Evolutionary conservation across 345 rosid species (phyloP), one percentile per base, ranked within the genome.

Genomic region (Hibiscus syriacus): DNA sequence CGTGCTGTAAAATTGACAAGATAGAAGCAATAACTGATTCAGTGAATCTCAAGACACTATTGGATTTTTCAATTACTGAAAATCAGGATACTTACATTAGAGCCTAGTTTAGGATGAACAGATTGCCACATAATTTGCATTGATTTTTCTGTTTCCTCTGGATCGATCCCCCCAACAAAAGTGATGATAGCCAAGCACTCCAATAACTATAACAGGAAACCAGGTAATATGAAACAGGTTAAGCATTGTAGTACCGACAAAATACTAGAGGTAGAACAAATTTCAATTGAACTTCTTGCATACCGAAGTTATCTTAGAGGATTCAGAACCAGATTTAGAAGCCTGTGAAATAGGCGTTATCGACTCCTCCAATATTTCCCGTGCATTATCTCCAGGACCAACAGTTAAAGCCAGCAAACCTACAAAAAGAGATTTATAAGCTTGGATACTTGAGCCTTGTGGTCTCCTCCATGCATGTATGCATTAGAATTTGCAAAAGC

Each of bases 81-180:
- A 68, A 64, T 39, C 45, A 71, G 48, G 41, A 67, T 49, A 71
- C 88, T 36, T 81, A 89, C 99, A 72, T 91, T 94, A 49, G 99
- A 85, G 29, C 90, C 88, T 22, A 83, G 80, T 76, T 89, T 91
- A 57, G 95, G 96, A 62, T 82, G 92, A 76, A 89, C 83, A 76
- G 87, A 59, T 71, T 91, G 97, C 97, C 97, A 91, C 79, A 94
- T 87, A 46, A 87, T 81, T 71, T 86, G 84, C 97, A 91, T 94
- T 30, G 95, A 78, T 73, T 52, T 82, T 74, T 94, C 97, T 5
- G 90, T 94, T 72, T 87, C 86, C 43, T 77, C 89, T 23, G 88
- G 81, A 67, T 79, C 82, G 72, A 70, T 76, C 41, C 85, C 95
- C 48, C 97, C 89, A 72, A 86, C 90, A 75, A 91, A 94, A 22